Evolutionary conservation across 1,139 yeast genomes (phyloP).

Genomic region (Saccharomyces hybrid): DNA sequence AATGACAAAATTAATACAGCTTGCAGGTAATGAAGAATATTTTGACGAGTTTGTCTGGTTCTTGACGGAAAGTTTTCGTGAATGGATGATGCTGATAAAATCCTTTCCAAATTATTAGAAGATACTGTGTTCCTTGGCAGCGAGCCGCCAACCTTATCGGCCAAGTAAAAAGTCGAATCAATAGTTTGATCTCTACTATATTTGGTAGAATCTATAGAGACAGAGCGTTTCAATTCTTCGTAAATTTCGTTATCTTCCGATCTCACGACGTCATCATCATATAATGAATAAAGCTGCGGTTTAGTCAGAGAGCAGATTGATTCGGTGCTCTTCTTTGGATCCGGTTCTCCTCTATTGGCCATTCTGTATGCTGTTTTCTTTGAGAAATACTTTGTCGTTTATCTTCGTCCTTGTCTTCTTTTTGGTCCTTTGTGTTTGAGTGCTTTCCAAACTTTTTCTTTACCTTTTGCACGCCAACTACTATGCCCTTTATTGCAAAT

Average conservation of each 20-base stretch:
- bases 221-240: conserved; percentile 19
- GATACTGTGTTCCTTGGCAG: background rate
- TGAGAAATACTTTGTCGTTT: background rate
- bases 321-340: conserved; percentile 14
- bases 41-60: conserved; percentile 8
- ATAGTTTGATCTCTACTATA: background rate
- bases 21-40: conserved; percentile 8
- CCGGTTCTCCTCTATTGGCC: background rate
- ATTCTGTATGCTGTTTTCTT: background rate
- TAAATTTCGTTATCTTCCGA: conserved; percentile 27
- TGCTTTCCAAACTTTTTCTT: background rate
- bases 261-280: conserved; percentile 30
- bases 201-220: conserved; percentile 1
- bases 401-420: background rate
- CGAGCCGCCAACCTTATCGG: background rate
- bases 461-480: background rate
- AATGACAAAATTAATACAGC: conserved; percentile 35
- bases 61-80: conserved; percentile 4
- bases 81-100: conserved; percentile 2
- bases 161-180: background rate
- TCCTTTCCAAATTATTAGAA: background rate
- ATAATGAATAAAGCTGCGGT: conserved; percentile 29
- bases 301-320: conserved; percentile 25
- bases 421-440: background rate
- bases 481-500: background rate